Base-by-base conservation (phyloP, 2,329 filamentous ascomycete species). In the Boeremia lycopersici region DNA sequence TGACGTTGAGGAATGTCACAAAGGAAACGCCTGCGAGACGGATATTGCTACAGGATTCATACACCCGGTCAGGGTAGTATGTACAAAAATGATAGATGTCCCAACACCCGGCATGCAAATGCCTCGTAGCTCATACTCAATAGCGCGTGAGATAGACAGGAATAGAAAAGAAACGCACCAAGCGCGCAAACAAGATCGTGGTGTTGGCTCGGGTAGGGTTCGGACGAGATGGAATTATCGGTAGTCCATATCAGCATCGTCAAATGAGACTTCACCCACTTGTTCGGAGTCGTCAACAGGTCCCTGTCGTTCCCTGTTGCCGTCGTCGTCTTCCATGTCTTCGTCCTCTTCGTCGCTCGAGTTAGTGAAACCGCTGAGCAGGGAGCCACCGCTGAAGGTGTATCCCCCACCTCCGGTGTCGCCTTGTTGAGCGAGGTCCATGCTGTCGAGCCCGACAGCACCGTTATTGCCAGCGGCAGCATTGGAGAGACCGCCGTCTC, bases 261-360 rank as follows among this genome's bases (percentile, higher is more conserved):
- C 81, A 79, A 84, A 83, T 74, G 79, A 82, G 80, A 82, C 77
- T 80, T 82, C 80, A 86, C 85, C 84, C 80, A 88, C 85, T 84
- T 86, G 84, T 77, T 88, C 85, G 71, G 81, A 78, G 70, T 83
- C 81, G 64, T 75, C 76, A 66, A 82, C 79, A 61, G 77, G 71
- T 57, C 76, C 74, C 57, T 73, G 72, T 63, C 75, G 70, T 65
- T 76, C 71, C 71, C 74, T 85, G 58, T 91, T 89, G 64, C 91
- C 89, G 62, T 93, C 88, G 62, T 89, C 89, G 53, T 91, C 90
- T 57, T 96, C 91, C 77, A 91, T 89, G 60, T 97, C 93, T 66
- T 97, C 93, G 61, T 98, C 95, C 63, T 98, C 95, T 75, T 97
- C 93, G 65, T 96, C 92, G 69, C 92, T 96, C 43, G 90, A 95